Base-by-base conservation (phyloP, 345 rosid genomes). In the Hirschfeldia incana region DNA sequence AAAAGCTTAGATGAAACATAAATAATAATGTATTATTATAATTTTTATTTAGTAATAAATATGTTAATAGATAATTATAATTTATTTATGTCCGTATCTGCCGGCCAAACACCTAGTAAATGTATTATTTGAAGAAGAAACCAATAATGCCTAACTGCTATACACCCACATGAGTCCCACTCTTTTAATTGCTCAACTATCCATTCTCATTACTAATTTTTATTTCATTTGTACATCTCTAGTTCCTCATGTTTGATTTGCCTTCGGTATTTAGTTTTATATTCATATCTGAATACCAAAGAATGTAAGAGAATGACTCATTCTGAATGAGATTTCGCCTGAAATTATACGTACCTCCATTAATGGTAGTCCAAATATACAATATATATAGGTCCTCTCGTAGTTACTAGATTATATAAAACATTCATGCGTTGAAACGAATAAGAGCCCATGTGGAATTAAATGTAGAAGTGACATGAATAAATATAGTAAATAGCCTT, bases 401-500 rank as follows among this genome's bases (percentile, higher is more conserved):
- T 17, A 10, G 10, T 9, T 53, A 70, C 27, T 2, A 39, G 10
- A 59, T 27, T 34, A 12, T 9, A 6, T 57, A 5, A 33, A 33
- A 10, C 4, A 21, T 34, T 5, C 8, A 34, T 36, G 26, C 8
- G 15, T 6, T 61, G 16, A 61, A 74, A 8, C 34, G 21, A 65
- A 64, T 21, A 12, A 51, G 57, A 74, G 27, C 29, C 69, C 55
- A 65, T 74, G 78, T 74, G 71, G 2, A 53, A 74, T 13, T 65
- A 34, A 65, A 74, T 65, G 71, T 34, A 4, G 55, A 65, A 33
- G 67, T n/a, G 67, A 33, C 27, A 33, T 10, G 69, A 17, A 65
- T 65, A 9, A 36, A 65, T 16, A 9, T 34, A 32, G 42, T 63
- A 65, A 65, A 65, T 37, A 64, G 46, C 46, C 28, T 64, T 63